phyloP scores from a whole-genome alignment of 1,284 basidiomycete species.

The Sanghuangporus sanghuang region DNA sequence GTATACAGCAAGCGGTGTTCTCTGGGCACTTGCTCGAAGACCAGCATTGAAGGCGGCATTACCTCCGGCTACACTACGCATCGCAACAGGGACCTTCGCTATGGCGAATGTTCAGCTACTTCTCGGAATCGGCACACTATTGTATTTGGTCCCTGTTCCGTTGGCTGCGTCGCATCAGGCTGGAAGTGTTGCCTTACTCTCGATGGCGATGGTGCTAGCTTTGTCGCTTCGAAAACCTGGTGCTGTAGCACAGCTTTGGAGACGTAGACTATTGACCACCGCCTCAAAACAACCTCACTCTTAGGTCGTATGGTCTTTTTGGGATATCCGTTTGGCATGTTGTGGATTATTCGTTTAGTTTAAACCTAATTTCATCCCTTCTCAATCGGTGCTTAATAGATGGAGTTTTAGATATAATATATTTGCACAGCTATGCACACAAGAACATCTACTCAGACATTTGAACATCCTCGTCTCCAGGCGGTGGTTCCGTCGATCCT shows the following conservation, averaged over 20 bases:
- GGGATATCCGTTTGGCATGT: conserved; percentile 7
- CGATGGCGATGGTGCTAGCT: conserved; percentile 77
- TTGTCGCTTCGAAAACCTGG: conserved; percentile 72
- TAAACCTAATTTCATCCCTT: neutral
- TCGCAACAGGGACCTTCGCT: conserved; percentile 67
- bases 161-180: conserved; percentile 94
- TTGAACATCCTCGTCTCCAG: conserved; percentile 69
- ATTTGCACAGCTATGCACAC: conserved; percentile 1
- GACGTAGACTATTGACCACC: conserved; percentile 23
- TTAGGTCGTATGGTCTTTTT: neutral
- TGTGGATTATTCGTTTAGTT: conserved; percentile 1
- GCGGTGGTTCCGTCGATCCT: conserved; percentile 27
- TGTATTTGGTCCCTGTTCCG: conserved; percentile 92
- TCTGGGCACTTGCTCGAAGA: conserved; percentile 56
- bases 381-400: neutral
- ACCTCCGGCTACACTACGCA: conserved; percentile 61
- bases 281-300: neutral
- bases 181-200: conserved; percentile 85
- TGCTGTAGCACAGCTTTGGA: conserved; percentile 60
- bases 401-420: neutral
- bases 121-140: conserved; percentile 86
- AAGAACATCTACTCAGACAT: conserved; percentile 54
- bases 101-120: conserved; percentile 86
- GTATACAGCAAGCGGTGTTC: conserved; percentile 61
- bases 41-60: conserved; percentile 50